A percentile compares a stretch with the other conserved stretches of the same genome.
phyloP scores from a whole-genome alignment of 352 stramenopile species.

The Globisporangium spiculum region DNA sequence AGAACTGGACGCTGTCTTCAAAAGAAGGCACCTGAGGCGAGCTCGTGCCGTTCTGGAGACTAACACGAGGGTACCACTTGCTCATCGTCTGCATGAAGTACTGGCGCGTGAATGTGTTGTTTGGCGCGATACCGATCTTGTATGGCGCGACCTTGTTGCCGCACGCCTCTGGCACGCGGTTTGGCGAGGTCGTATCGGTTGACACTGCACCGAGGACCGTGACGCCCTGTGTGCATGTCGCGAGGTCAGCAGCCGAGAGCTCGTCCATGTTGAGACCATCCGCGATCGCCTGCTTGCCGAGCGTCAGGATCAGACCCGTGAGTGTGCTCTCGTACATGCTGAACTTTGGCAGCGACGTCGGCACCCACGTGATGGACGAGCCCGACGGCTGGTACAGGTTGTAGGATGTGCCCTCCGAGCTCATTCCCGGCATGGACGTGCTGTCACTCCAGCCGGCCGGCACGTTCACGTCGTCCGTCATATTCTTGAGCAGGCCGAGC shows the following conservation, averaged over 20 bases:
- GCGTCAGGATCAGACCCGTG: slow-evolving; percentile 49
- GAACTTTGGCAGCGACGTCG: slow-evolving; percentile 35
- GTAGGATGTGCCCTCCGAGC: slow-evolving; percentile 28
- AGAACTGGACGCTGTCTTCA: neutral
- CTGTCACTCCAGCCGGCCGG: slow-evolving; percentile 49
- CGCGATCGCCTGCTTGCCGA: slow-evolving; percentile 39
- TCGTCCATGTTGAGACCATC: slow-evolving; percentile 26
- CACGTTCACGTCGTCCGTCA: slow-evolving; percentile 41
- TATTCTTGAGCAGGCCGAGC: slow-evolving; percentile 47
- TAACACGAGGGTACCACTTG: slow-evolving; percentile 48
- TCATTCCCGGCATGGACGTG: slow-evolving; percentile 2
- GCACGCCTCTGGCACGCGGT: slow-evolving; percentile 32
- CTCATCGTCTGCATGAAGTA: slow-evolving; percentile 53
- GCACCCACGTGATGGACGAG: slow-evolving; percentile 33
- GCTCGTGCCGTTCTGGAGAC: slow-evolving; percentile 2
- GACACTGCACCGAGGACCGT: slow-evolving; percentile 33
- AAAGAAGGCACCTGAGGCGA: neutral
- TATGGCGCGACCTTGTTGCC: slow-evolving; percentile 42
- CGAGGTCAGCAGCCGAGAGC: slow-evolving; percentile 27
- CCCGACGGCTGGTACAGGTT: slow-evolving; percentile 47
- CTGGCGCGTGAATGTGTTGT: slow-evolving; percentile 49
- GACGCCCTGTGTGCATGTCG: slow-evolving; percentile 28
- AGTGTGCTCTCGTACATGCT: slow-evolving; percentile 51
- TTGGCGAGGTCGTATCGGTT: slow-evolving; percentile 32
- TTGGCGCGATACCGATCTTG: slow-evolving; percentile 53